phyloP scores from a whole-genome alignment of 257 asterid species.

The Mitragyna speciosa region DNA sequence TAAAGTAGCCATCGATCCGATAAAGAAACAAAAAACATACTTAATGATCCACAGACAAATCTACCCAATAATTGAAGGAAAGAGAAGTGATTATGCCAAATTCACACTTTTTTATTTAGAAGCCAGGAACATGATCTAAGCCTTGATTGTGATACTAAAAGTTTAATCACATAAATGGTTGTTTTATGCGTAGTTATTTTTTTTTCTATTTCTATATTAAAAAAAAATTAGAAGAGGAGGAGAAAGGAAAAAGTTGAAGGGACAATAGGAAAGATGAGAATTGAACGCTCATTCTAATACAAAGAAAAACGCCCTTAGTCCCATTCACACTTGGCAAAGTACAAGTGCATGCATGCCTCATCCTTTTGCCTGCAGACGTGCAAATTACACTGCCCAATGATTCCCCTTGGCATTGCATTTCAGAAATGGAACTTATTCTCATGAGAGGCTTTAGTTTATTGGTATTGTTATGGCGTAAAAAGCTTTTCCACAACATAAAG shows the following conservation, averaged over 20 bases:
- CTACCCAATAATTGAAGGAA: neutral
- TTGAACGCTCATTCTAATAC: neutral
- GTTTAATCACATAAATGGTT: neutral
- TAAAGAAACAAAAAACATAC: neutral
- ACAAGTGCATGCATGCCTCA: too few relatives aligned
- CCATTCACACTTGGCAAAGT: neutral
- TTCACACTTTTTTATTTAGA: slow-evolving; percentile 7
- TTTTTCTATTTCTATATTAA: too few relatives aligned
- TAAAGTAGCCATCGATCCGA: neutral
- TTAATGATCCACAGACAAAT: neutral
- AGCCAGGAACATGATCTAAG: neutral
- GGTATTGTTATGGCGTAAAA: neutral
- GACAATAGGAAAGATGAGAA: neutral
- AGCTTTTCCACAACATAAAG: neutral
- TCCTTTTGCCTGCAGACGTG: neutral
- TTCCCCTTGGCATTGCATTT: neutral
- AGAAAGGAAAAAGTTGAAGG: too few relatives aligned
- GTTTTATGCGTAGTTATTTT: neutral
- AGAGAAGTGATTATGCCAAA: slow-evolving; percentile 2
- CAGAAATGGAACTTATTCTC: slow-evolving; percentile 16
- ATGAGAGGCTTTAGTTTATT: slow-evolving; percentile 2
- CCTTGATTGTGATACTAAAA: neutral
- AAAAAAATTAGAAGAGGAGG: neutral
- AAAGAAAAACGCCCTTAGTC: neutral
- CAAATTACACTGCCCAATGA: neutral